Conservation (phyloP, 2,329 filamentous ascomycete species). For the Aspergillus ochraceoroseus region DNA sequence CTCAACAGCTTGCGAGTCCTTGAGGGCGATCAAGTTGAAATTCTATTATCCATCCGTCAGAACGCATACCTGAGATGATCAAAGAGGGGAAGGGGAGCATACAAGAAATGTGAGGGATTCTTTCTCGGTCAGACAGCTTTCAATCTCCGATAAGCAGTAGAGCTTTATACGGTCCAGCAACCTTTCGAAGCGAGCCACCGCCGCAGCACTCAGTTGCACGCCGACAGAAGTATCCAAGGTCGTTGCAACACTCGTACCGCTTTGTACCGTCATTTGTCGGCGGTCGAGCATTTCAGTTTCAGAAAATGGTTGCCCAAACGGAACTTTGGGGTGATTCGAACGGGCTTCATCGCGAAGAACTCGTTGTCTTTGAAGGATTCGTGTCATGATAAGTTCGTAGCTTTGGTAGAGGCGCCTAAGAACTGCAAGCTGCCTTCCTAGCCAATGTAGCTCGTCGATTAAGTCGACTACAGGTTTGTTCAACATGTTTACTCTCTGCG, state of each 20-base stretch:
- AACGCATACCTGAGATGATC: background rate
- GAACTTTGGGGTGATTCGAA: slow-evolving; percentile 17
- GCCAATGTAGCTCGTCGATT: slow-evolving; percentile 52
- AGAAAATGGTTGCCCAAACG: slow-evolving; percentile 22
- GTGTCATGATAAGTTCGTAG: slow-evolving; percentile 58
- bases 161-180: slow-evolving; percentile 57
- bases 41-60: slow-evolving; percentile 48
- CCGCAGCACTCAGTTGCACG: slow-evolving; percentile 44
- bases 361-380: slow-evolving; percentile 53
- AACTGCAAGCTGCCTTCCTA: slow-evolving; percentile 57
- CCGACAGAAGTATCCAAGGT: slow-evolving; percentile 32
- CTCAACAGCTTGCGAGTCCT: slow-evolving; percentile 67
- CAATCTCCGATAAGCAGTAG: slow-evolving; percentile 60
- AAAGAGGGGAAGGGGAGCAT: slow-evolving; percentile 22
- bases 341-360: slow-evolving; percentile 36
- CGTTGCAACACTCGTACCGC: slow-evolving; percentile 21
- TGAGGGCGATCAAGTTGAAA: slow-evolving; percentile 72
- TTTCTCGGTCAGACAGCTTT: slow-evolving; percentile 63
- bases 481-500: slow-evolving; percentile 55
- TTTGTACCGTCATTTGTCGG: slow-evolving; percentile 28
- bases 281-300: slow-evolving; percentile 41
- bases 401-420: slow-evolving; percentile 59
- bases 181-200: slow-evolving; percentile 56
- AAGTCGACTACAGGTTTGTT: slow-evolving; percentile 44
- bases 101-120: slow-evolving; percentile 65